Evolutionary conservation across 305 asterid species (phyloP).

Genomic region (Solanum aculeatissimum): DNA sequence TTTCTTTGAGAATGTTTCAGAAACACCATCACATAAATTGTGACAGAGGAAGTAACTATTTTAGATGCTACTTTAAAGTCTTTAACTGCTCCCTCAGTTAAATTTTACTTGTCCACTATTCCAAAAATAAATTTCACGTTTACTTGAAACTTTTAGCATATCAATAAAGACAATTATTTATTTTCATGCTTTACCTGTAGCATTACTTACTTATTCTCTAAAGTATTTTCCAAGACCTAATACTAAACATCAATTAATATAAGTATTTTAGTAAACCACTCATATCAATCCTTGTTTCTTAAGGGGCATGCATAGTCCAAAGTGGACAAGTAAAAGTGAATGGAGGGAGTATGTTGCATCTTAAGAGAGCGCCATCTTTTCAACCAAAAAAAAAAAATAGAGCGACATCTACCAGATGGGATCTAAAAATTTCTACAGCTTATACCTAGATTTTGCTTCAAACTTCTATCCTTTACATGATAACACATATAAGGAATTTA

Average conservation of each 20-base stretch:
- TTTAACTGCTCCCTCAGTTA: not conserved
- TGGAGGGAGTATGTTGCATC: not conserved
- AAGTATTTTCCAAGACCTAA: not conserved
- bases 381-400: no score
- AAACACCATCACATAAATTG: not conserved
- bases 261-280: not conserved
- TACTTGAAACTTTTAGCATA: not conserved
- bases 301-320: not conserved
- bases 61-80: not conserved
- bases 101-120: not conserved
- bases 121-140: not conserved
- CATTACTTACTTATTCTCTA: not conserved
- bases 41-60: not conserved
- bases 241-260: not conserved
- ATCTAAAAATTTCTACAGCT: not conserved
- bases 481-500: not conserved
- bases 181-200: not conserved
- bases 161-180: not conserved
- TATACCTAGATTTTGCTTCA: not conserved
- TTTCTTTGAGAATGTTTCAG: not conserved
- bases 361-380: not conserved
- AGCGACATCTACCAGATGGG: not conserved
- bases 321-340: not conserved
- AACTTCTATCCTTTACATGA: not conserved
- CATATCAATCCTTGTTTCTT: not conserved